Evolutionary conservation across 1,284 basidiomycete genomes (phyloP).

Genomic region (Meripilus lineatus): DNA sequence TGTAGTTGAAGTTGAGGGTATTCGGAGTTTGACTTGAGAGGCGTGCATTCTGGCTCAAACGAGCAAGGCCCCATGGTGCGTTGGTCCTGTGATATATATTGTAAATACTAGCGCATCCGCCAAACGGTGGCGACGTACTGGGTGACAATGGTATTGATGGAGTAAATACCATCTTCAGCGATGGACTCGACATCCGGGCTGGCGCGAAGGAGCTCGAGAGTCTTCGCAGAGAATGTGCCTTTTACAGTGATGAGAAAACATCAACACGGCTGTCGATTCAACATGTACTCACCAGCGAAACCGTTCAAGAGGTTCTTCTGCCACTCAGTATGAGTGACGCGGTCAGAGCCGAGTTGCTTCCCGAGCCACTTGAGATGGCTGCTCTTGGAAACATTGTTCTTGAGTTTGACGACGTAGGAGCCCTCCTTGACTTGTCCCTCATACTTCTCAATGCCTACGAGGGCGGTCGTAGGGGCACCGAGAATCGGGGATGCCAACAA

Average conservation of each 20-base stretch:
- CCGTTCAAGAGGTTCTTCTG: constrained; percentile 41
- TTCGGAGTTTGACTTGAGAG: constrained; percentile 11
- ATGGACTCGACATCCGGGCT: constrained; percentile 68
- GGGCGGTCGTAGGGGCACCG: constrained; percentile 21
- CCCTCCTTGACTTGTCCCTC: constrained; percentile 16
- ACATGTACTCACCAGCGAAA: constrained; percentile 47
- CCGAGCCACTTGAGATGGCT: constrained; percentile 26
- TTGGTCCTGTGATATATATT: constrained; percentile 24
- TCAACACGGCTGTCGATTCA: background rate
- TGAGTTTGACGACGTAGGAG: constrained; percentile 58
- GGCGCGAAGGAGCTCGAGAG: constrained; percentile 55
- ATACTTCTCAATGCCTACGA: constrained; percentile 36
- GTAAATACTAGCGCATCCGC: too few species aligned
- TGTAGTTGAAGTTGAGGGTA: constrained; percentile 16
- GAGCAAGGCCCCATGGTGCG: constrained; percentile 32
- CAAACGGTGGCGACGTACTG: too few species aligned
- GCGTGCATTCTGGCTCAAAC: constrained; percentile 21
- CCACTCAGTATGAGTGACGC: constrained; percentile 33
- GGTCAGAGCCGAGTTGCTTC: constrained; percentile 26
- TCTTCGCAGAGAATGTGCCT: constrained; percentile 44
- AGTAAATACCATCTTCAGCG: constrained; percentile 17
- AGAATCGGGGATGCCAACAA: constrained; percentile 25
- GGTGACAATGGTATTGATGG: constrained; percentile 13
- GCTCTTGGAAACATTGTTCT: constrained; percentile 39
- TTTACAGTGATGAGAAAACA: constrained; percentile 1